Conservation (phyloP, 2,329 filamentous ascomycete genomes). For the Cladosporium sphaerospermum region DNA sequence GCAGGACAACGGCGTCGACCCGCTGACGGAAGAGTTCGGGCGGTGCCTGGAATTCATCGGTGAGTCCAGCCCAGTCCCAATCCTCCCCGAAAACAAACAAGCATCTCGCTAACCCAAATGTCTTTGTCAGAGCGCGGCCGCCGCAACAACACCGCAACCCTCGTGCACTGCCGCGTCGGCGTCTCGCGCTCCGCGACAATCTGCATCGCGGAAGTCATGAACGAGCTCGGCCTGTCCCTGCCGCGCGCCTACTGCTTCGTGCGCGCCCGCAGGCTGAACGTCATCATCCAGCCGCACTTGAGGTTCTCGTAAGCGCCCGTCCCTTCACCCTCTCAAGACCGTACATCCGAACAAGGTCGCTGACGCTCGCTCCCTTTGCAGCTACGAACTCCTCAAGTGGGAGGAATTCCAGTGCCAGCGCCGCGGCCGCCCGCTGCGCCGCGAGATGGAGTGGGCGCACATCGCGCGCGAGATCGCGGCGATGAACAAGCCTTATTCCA, state of each 20-base stretch:
- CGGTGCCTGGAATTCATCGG: constrained; percentile 87
- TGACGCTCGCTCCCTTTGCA: constrained; percentile 20
- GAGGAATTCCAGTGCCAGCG: constrained; percentile 68
- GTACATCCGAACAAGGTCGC: not conserved
- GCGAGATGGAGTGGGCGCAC: constrained; percentile 87
- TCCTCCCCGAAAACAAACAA: not conserved
- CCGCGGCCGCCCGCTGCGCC: constrained; percentile 50
- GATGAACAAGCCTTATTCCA: constrained; percentile 91
- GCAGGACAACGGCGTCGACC: constrained; percentile 95
- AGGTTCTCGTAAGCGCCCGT: constrained; percentile 62
- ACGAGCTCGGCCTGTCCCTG: constrained; percentile 69
- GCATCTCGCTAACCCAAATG: constrained; percentile 12
- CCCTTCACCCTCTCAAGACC: not conserved
- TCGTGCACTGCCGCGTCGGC: constrained; percentile 94
- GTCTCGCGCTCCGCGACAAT: constrained; percentile 95
- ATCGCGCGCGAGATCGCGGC: constrained; percentile 84
- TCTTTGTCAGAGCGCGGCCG: constrained; percentile 64
- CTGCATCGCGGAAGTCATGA: constrained; percentile 98
- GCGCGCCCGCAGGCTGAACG: constrained; percentile 82
- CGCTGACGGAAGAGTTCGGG: constrained; percentile 77
- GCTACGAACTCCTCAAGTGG: constrained; percentile 88
- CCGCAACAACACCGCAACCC: constrained; percentile 68
- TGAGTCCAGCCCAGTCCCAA: constrained; percentile 35
- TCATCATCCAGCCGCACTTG: constrained; percentile 96
- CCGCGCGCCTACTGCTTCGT: constrained; percentile 95